A percentile compares a stretch with the other conserved stretches of the same genome.
Evolutionary conservation across 495 filamentous ascomycete species (phyloP).

Genomic region (Emericellopsis terricola): DNA sequence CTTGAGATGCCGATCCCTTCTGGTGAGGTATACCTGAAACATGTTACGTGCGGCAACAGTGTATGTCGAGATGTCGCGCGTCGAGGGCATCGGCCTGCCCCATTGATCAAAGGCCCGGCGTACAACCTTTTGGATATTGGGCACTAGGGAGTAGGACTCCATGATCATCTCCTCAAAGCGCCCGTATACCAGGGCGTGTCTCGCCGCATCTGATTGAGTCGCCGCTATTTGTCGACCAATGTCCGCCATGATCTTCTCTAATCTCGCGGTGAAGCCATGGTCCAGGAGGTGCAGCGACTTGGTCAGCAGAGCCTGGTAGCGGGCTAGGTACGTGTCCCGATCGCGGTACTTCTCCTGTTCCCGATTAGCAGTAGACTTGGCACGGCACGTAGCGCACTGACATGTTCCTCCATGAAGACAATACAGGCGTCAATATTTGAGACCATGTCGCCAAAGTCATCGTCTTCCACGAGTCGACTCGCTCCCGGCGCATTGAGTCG

Average conservation of each 20-base stretch:
- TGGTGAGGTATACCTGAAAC: conserved; percentile 23
- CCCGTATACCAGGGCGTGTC: conserved; percentile 31
- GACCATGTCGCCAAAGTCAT: conserved; percentile 73
- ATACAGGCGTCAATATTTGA: conserved; percentile 72
- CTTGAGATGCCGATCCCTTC: conserved; percentile 29
- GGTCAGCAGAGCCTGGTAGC: conserved; percentile 65
- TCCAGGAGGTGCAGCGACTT: conserved; percentile 36
- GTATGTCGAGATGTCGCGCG: conserved; percentile 32
- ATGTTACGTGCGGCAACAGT: conserved; percentile 38
- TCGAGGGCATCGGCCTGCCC: conserved; percentile 33
- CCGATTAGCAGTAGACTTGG: conserved; percentile 10
- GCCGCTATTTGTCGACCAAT: conserved; percentile 23
- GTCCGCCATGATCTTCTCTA: conserved; percentile 26
- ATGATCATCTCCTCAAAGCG: conserved; percentile 28
- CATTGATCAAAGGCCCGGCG: conserved; percentile 44
- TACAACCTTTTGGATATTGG: conserved; percentile 25
- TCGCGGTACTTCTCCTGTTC: conserved; percentile 64
- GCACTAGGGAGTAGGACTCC: conserved; percentile 24
- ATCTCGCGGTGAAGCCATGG: conserved; percentile 24
- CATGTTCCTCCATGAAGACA: conserved; percentile 72
- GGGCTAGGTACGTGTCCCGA: conserved; percentile 70
- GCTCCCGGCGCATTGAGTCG: conserved; percentile 84
- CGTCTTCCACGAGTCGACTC: conserved; percentile 58
- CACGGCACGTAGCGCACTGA: conserved; percentile 16
- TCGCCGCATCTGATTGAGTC: conserved; percentile 29